A percentile compares a stretch with the other conserved stretches of the same genome.
Conservation (phyloP, 23 red algal genomes). For the Gracilaria gracilis region DNA sequence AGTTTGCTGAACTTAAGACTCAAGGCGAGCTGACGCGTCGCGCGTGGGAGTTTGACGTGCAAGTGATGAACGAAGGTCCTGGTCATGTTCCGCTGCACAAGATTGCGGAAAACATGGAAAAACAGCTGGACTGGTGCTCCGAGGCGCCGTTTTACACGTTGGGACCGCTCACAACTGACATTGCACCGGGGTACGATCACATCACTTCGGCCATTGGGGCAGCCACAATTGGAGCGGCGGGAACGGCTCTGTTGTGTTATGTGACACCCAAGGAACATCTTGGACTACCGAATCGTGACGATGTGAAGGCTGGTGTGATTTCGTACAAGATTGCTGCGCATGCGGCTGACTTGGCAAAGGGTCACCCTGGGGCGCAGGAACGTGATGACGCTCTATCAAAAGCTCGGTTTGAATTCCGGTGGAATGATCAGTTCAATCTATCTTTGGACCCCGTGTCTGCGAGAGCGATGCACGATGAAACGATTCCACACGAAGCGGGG, state of each 20-base stretch:
- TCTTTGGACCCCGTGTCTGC: slow-evolving; percentile 91
- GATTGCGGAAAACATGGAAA: slow-evolving; percentile 98
- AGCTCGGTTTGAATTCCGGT: slow-evolving; percentile 98
- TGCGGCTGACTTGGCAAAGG: slow-evolving; percentile 96
- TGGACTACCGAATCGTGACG: slow-evolving; percentile 95
- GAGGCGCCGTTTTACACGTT: slow-evolving; percentile 99
- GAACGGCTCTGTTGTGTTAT: slow-evolving; percentile 97
- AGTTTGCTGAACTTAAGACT: slow-evolving; percentile 97
- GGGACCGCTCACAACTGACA: slow-evolving; percentile 94
- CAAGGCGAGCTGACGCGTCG: slow-evolving; percentile 97
- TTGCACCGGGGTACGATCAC: slow-evolving; percentile 97
- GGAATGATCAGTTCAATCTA: slow-evolving; percentile 98
- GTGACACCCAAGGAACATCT: slow-evolving; percentile 99
- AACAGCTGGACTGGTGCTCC: slow-evolving; percentile 95
- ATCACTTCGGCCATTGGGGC: slow-evolving; percentile 97
- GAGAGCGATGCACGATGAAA: slow-evolving; percentile 90
- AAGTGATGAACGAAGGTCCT: slow-evolving; percentile 99
- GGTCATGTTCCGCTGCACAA: slow-evolving; percentile 99
- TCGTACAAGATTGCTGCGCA: slow-evolving; percentile 99
- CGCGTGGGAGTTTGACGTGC: slow-evolving; percentile 96
- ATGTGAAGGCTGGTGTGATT: slow-evolving; percentile 97
- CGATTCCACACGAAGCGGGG: slow-evolving; percentile 89
- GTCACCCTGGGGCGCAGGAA: slow-evolving; percentile 88
- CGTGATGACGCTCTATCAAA: slow-evolving; percentile 95
- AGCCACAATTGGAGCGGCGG: slow-evolving; percentile 90